Conservation (phyloP, 257 asterid species). For the Penstemon newberryi region DNA sequence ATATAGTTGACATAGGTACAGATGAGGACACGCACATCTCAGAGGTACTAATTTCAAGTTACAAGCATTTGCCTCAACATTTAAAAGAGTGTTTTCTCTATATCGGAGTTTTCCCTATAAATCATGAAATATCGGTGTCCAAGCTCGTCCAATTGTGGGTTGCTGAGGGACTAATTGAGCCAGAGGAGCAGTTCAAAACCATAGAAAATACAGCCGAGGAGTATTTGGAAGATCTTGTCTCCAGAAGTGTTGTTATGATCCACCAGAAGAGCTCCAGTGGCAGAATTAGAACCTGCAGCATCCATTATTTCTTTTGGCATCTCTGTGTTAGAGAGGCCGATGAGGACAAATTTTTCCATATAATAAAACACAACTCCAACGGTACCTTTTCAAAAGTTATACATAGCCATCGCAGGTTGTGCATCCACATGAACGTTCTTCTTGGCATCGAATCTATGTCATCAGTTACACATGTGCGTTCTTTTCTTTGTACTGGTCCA, state of each 20-base stretch:
- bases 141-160: conserved; percentile 31
- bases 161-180: conserved; percentile 31
- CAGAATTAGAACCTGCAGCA: conserved; percentile 27
- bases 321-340: no score
- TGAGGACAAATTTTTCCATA: no score
- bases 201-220: conserved; percentile 33
- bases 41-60: conserved; percentile 29
- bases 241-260: conserved; percentile 31
- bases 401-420: no score
- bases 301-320: conserved; percentile 43
- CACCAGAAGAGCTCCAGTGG: conserved; percentile 25
- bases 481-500: no score
- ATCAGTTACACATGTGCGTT: no score
- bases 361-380: no score
- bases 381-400: no score
- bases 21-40: conserved; percentile 15
- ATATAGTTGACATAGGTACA: conserved; percentile 23
- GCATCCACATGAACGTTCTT: no score
- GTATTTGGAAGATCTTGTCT: conserved; percentile 29
- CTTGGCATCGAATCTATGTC: no score
- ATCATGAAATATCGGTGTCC: conserved; percentile 20
- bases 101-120: conserved; percentile 30
- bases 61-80: conserved; percentile 27
- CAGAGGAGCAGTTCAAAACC: not conserved
- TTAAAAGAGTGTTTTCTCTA: conserved; percentile 31